Conservation (phyloP, 1,284 basidiomycete species). For the Puccinia novopanici region DNA sequence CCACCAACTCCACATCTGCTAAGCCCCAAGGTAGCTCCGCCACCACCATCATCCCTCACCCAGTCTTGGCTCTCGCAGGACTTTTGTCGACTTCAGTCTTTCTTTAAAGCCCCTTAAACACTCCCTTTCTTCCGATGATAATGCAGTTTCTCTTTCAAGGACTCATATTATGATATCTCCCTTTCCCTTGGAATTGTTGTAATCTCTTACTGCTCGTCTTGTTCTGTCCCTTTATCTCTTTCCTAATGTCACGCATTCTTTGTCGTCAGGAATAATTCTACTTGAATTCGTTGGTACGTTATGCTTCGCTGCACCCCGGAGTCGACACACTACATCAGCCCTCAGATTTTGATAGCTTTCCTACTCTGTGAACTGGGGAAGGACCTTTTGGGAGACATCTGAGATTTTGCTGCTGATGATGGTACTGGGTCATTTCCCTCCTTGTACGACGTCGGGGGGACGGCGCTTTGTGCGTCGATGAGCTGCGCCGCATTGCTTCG, state of each 20-base stretch:
- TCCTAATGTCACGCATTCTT: background rate
- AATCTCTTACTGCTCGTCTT: background rate
- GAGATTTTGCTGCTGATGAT: too few relatives aligned
- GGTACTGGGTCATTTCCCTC: too few relatives aligned
- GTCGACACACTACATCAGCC: too few relatives aligned
- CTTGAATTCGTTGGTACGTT: too few relatives aligned
- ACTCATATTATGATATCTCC: background rate
- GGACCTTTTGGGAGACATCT: too few relatives aligned
- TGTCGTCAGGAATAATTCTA: background rate
- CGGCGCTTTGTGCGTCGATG: too few relatives aligned
- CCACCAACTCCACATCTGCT: background rate
- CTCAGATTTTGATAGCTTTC: too few relatives aligned
- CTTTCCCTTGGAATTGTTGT: background rate
- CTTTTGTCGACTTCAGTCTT: background rate
- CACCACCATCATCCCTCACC: background rate
- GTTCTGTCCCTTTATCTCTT: background rate
- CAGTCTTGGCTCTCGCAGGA: background rate
- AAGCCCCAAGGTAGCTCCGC: conserved; percentile 1
- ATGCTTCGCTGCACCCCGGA: too few relatives aligned
- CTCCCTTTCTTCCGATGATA: background rate
- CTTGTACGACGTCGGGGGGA: too few relatives aligned
- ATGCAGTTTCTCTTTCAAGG: background rate
- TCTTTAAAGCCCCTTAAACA: background rate
- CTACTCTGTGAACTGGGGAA: too few relatives aligned
- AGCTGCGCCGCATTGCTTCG: too few relatives aligned